Evolutionary conservation across 805 yeast species (phyloP), one percentile per base, ranked within the genome.

Genomic region (Myxozyma melibiosi): DNA sequence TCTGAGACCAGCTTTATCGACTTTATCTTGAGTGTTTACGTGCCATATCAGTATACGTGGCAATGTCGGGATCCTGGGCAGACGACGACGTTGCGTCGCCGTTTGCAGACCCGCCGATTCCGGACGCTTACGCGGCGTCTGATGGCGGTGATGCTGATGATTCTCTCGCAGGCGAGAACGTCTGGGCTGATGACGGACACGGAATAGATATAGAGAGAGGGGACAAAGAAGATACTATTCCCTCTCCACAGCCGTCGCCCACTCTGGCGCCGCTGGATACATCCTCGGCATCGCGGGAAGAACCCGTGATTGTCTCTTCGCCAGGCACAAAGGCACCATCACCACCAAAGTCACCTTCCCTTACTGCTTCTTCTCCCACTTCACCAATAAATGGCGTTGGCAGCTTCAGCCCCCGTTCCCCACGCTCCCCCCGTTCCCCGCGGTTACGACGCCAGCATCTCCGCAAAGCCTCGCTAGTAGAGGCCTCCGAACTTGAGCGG

Each of bases 401-500:
- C n/a, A n/a, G n/a, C n/a, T n/a, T n/a, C n/a, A n/a, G n/a, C n/a
- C 31, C 45, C 13, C 31, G 31, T 2, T 34, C 52, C 5, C 44
- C 38, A 20, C 50, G 50, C 40, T 34, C 42, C 31, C 49, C 49
- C 7, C 34, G 43, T 38, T 7, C 7, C 35, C 33, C 51, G 44
- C 4, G n/a, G n/a, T n/a, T n/a, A n/a, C n/a, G n/a, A n/a, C n/a
- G n/a, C n/a, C n/a, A n/a, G n/a, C 40, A 24, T 8, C 41, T 31
- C 42, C 48, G 48, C 34, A 42, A 51, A 25, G 8, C 44, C 18
- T 28, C 45, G 25, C 18, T 45, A 16, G 20, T 27, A 1, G 53
- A 42, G 9, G 35, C 46, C n/a, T 37, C 44, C 16, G 63, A 58
- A 2, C 47, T 58, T 37, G 63, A 58, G 46, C 48, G 53, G n/a